phyloP scores from a whole-genome alignment of 2,329 filamentous ascomycete species.

The Calonectria leucothoes region DNA sequence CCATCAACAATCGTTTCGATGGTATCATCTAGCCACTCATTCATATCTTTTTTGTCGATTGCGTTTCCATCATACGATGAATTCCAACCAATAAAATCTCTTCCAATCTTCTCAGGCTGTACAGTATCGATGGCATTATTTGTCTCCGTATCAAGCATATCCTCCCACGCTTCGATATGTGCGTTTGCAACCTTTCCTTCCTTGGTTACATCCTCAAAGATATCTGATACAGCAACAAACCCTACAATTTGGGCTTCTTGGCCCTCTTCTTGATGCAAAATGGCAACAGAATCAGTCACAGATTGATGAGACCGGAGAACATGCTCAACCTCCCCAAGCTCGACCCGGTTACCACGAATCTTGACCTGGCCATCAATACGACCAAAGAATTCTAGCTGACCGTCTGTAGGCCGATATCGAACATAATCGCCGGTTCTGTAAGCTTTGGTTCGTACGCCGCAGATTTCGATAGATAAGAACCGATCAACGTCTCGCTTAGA shows the following conservation, averaged over 20 bases:
- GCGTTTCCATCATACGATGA: not conserved
- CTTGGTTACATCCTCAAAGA: not conserved
- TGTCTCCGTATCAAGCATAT: not conserved
- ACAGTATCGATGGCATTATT: not conserved
- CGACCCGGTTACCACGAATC: constrained; percentile 44
- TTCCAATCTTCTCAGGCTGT: not conserved
- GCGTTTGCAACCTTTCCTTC: not conserved
- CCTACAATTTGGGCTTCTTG: not conserved
- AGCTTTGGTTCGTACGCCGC: not conserved
- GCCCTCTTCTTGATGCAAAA: not conserved
- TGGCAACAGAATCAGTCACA: not conserved
- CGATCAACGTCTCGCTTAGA: not conserved
- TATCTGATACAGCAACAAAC: not conserved
- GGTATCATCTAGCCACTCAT: not conserved
- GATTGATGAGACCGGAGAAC: constrained; percentile 8
- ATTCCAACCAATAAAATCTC: not conserved
- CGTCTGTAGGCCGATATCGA: not conserved
- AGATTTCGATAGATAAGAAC: not conserved
- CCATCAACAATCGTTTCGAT: not conserved
- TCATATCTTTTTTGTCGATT: not conserved
- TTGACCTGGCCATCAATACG: constrained; percentile 43
- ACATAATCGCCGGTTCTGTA: not conserved
- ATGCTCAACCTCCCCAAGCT: constrained; percentile 43
- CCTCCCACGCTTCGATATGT: not conserved
- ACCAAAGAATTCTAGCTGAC: not conserved